A percentile compares a stretch with the other conserved stretches of the same genome.
Conservation (phyloP, 306 rosid genomes). For the Sicyos edulis region DNA sequence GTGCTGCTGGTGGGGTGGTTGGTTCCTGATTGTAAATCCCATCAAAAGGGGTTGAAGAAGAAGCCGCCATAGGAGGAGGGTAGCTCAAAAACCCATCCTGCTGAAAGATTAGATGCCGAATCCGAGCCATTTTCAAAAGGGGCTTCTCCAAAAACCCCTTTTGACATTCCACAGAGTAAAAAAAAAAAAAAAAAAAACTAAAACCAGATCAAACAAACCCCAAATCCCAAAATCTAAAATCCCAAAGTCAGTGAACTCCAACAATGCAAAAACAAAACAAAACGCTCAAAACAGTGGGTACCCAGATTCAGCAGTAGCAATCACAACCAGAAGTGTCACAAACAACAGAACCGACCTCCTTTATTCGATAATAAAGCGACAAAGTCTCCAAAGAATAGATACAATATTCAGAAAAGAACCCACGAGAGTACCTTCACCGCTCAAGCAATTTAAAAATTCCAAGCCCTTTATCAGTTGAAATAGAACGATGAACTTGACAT, state of each 20-base stretch:
- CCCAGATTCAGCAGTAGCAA: no score
- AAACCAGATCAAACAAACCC: conserved; percentile 22
- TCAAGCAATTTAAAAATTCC: no score
- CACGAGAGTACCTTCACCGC: conserved; percentile 26
- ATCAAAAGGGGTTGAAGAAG: conserved; percentile 38
- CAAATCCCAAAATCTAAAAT: conserved; percentile 1
- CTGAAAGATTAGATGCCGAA: conserved; percentile 49
- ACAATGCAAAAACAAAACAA: conserved; percentile 14
- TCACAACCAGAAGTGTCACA: no score
- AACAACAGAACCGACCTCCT: no score
- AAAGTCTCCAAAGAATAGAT: no score
- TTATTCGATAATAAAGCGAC: no score
- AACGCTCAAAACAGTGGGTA: no score
- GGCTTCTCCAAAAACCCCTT: conserved; percentile 45
- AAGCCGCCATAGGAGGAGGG: conserved; percentile 53
- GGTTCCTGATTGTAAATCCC: conserved; percentile 40
- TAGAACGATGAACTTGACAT: background rate
- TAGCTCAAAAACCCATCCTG: conserved; percentile 68
- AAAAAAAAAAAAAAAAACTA: conserved; percentile 23
- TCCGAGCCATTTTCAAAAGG: conserved; percentile 72
- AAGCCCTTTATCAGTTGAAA: background rate
- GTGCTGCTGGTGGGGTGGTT: conserved; percentile 20
- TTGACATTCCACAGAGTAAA: conserved; percentile 44
- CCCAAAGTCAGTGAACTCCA: conserved; percentile 24
- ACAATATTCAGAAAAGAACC: no score